These are phyloP conservation scores for Pestalotiopsis sp. DNA, from an alignment of 2,329 filamentous ascomycete genomes.

Conservation along the genomic window DNA sequence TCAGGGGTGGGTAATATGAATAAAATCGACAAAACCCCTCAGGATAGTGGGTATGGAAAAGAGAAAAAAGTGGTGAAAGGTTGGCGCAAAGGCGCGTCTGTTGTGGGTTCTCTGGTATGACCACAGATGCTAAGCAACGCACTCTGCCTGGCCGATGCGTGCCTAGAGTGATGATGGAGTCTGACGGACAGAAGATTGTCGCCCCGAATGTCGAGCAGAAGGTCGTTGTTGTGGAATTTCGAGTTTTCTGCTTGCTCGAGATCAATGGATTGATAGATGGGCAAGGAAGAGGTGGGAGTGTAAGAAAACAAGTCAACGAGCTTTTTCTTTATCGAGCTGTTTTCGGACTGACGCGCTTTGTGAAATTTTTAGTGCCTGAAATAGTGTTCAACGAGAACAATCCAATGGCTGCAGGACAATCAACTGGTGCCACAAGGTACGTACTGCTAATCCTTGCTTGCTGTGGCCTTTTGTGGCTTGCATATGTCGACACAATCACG, in stretches of 20 bases:
- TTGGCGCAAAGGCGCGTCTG: background rate
- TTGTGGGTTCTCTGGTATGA: background rate
- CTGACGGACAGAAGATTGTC: background rate
- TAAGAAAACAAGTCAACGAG: background rate
- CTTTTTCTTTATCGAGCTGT: constrained; percentile 6
- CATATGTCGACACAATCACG: background rate
- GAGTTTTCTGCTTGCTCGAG: background rate
- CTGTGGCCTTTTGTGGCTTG: background rate
- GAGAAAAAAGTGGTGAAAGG: background rate
- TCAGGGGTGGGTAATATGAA: background rate
- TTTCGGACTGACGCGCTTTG: constrained; percentile 8
- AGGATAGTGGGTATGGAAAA: background rate
- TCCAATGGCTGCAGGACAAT: constrained; percentile 3
- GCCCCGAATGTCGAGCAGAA: background rate
- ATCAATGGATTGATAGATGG: constrained; percentile 1
- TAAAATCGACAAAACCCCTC: background rate
- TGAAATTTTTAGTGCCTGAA: constrained; percentile 10
- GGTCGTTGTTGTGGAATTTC: background rate
- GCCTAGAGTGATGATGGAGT: background rate
- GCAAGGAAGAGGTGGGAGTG: no score
- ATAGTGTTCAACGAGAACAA: background rate
- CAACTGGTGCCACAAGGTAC: background rate
- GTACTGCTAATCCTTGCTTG: background rate
- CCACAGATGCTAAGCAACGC: background rate
- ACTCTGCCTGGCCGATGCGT: background rate